Percentiles rank a stretch among this genome's conserved stretches.
Conservation (phyloP, 768 basidiomycete species). For the Exidia glandulosa region DNA sequence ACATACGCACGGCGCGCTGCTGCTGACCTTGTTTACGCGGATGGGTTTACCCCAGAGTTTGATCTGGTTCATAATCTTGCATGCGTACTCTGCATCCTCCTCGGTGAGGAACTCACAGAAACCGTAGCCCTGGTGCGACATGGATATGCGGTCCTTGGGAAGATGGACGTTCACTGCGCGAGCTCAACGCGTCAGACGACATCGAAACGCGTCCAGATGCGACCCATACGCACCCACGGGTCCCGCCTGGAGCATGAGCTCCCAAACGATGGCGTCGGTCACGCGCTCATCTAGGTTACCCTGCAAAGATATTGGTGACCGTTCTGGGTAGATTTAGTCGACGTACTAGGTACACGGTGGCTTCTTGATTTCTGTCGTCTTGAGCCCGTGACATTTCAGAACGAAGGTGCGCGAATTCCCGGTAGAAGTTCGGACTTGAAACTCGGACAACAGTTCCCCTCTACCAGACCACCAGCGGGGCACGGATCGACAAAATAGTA, state of each 20-base stretch:
- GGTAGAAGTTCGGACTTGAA: too few relatives aligned
- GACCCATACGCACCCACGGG: conserved; percentile 69
- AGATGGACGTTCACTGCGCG: conserved; percentile 86
- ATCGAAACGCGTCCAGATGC: not conserved
- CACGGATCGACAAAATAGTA: too few relatives aligned
- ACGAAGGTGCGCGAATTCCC: not conserved
- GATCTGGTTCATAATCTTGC: conserved; percentile 99
- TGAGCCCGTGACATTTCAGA: conserved; percentile 53
- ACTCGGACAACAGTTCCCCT: too few relatives aligned
- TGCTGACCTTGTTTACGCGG: conserved; percentile 89
- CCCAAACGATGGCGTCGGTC: conserved; percentile 91
- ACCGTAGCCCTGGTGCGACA: conserved; percentile 97
- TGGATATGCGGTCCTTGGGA: conserved; percentile 96
- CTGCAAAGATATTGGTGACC: conserved; percentile 28
- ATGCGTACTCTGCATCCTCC: conserved; percentile 98
- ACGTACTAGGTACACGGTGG: conserved; percentile 73
- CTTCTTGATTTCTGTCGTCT: conserved; percentile 86
- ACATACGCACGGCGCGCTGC: not conserved
- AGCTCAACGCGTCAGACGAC: not conserved
- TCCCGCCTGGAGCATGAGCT: conserved; percentile 98
- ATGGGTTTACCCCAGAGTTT: conserved; percentile 99
- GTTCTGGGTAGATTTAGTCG: not conserved
- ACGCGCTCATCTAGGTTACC: conserved; percentile 96
- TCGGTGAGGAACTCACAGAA: conserved; percentile 99
- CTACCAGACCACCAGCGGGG: too few relatives aligned